These are phyloP conservation scores for Mentha longifolia DNA, from an alignment of 257 asterid species.

Conservation along the genomic window DNA sequence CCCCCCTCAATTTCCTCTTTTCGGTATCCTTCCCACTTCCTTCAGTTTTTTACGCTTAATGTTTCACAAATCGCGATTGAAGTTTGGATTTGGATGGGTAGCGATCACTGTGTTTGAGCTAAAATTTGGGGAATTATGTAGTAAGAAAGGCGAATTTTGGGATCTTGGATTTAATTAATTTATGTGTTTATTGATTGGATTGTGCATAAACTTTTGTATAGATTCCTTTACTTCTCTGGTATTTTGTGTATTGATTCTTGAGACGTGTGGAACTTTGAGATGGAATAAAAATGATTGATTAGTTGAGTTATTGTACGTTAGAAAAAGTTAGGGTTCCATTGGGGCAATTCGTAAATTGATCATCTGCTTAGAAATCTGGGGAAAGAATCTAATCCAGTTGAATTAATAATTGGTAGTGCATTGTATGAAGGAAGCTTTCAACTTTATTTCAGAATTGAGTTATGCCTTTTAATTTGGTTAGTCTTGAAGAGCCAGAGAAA, in stretches of 20 bases:
- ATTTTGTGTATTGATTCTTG: not conserved
- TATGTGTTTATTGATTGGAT: not conserved
- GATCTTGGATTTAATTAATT: slow-evolving; percentile 1
- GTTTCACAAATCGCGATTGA: not conserved
- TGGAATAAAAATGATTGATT: not conserved
- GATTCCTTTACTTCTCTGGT: not conserved
- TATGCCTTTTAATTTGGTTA: not conserved
- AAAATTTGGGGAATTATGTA: slow-evolving; percentile 3
- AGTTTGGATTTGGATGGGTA: slow-evolving; percentile 7
- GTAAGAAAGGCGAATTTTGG: not conserved
- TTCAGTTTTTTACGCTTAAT: not conserved
- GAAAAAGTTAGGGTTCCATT: not conserved
- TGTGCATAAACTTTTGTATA: not conserved
- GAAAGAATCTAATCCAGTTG: not conserved
- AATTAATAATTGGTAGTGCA: not conserved
- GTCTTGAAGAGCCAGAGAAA: not conserved
- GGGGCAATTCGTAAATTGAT: not conserved
- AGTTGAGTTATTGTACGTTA: not conserved
- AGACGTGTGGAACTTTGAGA: not conserved
- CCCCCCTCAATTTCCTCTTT: slow-evolving; percentile 16
- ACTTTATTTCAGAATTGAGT: not conserved
- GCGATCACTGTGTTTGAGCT: not conserved
- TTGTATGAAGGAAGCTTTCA: not conserved
- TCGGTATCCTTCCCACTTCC: slow-evolving; percentile 18
- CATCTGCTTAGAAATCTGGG: not conserved